These are phyloP conservation scores for Beauveria bassiana DNA, from an alignment of 2,329 filamentous ascomycete genomes.

Conservation along the genomic window DNA sequence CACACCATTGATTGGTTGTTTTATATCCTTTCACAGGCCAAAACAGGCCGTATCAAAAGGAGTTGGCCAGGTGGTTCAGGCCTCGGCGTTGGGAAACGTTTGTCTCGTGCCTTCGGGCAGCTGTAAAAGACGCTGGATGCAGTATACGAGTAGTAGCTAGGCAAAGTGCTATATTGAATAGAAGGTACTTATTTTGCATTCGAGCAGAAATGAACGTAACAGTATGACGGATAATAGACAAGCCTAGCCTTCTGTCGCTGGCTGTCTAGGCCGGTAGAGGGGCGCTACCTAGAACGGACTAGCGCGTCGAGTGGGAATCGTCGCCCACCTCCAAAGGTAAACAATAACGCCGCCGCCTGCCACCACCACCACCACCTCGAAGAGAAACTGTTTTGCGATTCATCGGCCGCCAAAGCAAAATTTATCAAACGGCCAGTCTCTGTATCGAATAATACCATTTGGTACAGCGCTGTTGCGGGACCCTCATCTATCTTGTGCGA, in stretches of 20 bases:
- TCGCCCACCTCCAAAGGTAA: conserved; percentile 10
- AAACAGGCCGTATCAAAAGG: conserved; percentile 4
- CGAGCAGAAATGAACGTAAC: background rate
- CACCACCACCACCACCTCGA: background rate
- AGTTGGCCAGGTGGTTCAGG: conserved; percentile 1
- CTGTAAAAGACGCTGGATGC: background rate
- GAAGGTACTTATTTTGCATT: background rate
- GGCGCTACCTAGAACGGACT: conserved; percentile 2
- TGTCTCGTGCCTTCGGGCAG: background rate
- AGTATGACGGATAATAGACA: background rate
- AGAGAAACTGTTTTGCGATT: conserved; percentile 3
- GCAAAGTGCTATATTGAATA: conserved; percentile 14
- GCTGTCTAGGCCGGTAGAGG: background rate
- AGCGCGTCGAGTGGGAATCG: conserved; percentile 4
- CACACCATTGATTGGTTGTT: background rate
- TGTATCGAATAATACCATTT: background rate
- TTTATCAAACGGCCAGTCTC: background rate
- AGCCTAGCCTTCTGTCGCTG: background rate
- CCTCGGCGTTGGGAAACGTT: conserved; percentile 7
- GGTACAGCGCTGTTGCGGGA: background rate
- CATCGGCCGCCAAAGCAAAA: background rate
- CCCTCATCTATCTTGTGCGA: background rate
- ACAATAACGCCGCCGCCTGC: conserved; percentile 8
- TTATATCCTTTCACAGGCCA: background rate
- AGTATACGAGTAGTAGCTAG: conserved; percentile 12